Percentiles rank a stretch among this genome's conserved stretches.
Conservation (phyloP, 345 rosid species). For the Acer saccharum region DNA sequence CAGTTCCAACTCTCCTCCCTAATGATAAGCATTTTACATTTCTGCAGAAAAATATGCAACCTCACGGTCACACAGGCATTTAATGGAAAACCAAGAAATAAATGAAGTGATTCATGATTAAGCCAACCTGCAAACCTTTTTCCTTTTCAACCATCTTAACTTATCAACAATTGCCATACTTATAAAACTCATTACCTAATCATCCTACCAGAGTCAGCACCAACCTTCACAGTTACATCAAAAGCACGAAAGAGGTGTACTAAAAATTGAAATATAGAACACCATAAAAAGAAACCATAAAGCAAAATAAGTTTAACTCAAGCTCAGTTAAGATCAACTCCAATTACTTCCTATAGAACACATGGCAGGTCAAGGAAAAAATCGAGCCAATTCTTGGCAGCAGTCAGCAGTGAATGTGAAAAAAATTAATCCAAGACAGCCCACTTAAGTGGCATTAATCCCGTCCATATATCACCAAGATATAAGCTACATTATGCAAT, state of each 20-base stretch:
- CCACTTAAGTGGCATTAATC: conserved; percentile 8
- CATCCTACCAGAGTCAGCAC: background rate
- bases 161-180: background rate
- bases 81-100: background rate
- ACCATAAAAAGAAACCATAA: background rate
- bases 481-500: background rate
- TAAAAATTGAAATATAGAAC: background rate
- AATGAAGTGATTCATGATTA: background rate
- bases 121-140: background rate
- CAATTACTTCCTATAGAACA: background rate
- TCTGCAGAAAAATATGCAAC: background rate
- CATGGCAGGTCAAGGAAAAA: background rate
- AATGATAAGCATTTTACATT: too few species aligned
- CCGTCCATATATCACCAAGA: background rate
- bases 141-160: background rate
- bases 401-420: background rate
- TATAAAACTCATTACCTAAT: background rate
- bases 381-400: background rate
- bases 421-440: background rate
- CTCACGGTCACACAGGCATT: background rate
- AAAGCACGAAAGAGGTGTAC: background rate
- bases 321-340: background rate
- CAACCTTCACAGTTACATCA: background rate
- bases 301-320: background rate
- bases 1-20: too few species aligned